Base-by-base conservation (phyloP, 2,329 filamentous ascomycete species). In the Trichoderma atroviride region DNA sequence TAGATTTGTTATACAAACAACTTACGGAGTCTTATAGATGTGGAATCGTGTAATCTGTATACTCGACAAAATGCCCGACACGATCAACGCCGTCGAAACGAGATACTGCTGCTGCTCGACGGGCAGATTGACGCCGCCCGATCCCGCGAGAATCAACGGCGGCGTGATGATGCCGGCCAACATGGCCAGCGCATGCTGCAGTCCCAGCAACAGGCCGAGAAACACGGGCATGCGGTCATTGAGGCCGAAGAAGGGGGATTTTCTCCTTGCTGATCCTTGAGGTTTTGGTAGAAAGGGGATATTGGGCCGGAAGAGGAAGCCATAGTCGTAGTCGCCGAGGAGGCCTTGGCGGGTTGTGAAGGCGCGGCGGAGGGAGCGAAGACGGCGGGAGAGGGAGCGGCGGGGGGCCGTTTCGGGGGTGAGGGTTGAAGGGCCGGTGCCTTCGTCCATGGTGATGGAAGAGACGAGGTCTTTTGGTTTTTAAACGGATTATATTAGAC, bases 281-380 rank as follows among this genome's bases (percentile, higher is more conserved):
- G 52, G 59, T 78, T 87, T 76, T 77, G 87, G 89, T 84, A 96
- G 89, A 79, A 97, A 97, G 0, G 94, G 94, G 27, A 97, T 80
- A 73, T 92, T 94, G 1, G 88, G 92, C 27, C 83, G 88, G 84
- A 97, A 97, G 52, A 97, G 89, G 76, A 94, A 96, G 43, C 79
- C 92, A 85, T 97, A 97, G 84, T 97, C 92, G 80, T 97, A 97
- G 74, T 89, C 85, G 72, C 94, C 94, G 68, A 97, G 80, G 31
- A 97, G 85, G 14, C 94, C 94, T 1, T 94, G 86, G 71, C 83
- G 89, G 57, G 86, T 88, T 66, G 84, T 79, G 72, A 88, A 84
- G 6, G 81, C 80, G 70, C 80, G 81, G 37, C 70, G 71, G 24
- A 79, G 47, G 27, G 74, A 74, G 57, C 73, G 72, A 56, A 76